phyloP scores from a whole-genome alignment of 1,284 basidiomycete genomes.

The Trametes versicolor region DNA sequence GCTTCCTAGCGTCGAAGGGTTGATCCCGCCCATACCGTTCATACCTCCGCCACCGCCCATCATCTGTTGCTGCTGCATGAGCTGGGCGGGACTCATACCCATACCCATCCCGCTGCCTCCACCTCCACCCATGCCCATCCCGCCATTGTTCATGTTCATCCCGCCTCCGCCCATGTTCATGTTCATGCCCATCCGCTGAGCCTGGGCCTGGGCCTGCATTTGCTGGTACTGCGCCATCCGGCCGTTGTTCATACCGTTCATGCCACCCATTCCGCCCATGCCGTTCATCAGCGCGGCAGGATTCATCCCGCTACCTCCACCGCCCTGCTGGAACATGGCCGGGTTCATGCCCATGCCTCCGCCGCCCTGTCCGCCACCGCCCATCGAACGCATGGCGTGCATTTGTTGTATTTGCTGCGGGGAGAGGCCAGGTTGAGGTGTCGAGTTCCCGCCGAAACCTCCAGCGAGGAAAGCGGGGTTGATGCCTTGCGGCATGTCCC shows the following conservation, averaged over 20 bases:
- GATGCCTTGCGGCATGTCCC: conserved; percentile 36
- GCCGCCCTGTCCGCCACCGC: conserved; percentile 18
- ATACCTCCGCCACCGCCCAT: conserved; percentile 27
- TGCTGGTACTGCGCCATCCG: conserved; percentile 34
- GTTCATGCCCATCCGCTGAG: conserved; percentile 30
- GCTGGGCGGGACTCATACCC: conserved; percentile 9
- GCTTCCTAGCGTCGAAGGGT: conserved; percentile 4
- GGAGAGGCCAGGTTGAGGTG: conserved; percentile 22
- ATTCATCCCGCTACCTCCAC: conserved; percentile 28
- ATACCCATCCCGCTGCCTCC: conserved; percentile 29
- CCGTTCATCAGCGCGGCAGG: conserved; percentile 38
- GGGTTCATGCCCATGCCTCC: conserved; percentile 33
- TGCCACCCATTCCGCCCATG: conserved; percentile 21
- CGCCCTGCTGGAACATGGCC: conserved; percentile 38
- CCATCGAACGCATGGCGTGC: conserved; percentile 35
- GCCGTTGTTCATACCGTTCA: conserved; percentile 20
- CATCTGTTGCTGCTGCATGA: conserved; percentile 19
- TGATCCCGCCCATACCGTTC: conserved; percentile 29
- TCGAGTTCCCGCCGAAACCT: conserved; percentile 15
- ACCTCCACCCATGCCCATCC: conserved; percentile 20
- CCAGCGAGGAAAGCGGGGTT: conserved; percentile 39
- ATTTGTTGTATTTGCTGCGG: conserved; percentile 36
- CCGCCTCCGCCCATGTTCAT: conserved; percentile 18
- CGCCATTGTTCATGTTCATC: conserved; percentile 30
- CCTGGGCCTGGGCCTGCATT: conserved; percentile 32